Conservation (phyloP, 805 yeast genomes). For the Pichia cabralensis region DNA sequence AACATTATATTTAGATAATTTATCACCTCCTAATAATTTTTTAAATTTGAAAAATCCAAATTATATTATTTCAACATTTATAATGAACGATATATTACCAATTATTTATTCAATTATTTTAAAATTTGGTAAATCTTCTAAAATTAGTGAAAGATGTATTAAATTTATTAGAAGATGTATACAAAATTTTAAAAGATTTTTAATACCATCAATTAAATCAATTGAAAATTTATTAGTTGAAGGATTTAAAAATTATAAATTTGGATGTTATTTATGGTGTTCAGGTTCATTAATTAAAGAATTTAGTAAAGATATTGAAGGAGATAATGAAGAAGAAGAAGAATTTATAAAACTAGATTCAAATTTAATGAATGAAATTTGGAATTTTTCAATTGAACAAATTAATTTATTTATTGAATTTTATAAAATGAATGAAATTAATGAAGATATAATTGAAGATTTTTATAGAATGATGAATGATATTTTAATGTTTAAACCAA, state of each 20-base stretch:
- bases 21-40: conserved; percentile 38
- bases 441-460: conserved; percentile 68
- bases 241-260: conserved; percentile 60
- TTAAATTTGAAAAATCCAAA: conserved; percentile 3
- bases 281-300: conserved; percentile 75
- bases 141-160: conserved; percentile 65
- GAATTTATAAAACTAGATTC: conserved; percentile 5
- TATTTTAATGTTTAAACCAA: conserved; percentile 64
- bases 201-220: conserved; percentile 49
- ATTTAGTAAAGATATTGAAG: conserved; percentile 43
- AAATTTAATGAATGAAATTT: conserved; percentile 30
- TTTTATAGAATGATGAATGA: conserved; percentile 75
- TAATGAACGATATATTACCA: conserved; percentile 52
- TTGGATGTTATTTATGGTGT: conserved; percentile 85
- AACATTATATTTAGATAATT: conserved; percentile 46
- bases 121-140: conserved; percentile 47
- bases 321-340: conserved; percentile 17
- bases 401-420: conserved; percentile 42
- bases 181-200: conserved; percentile 47
- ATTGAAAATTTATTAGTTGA: conserved; percentile 57
- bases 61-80: conserved; percentile 33
- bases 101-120: conserved; percentile 36
- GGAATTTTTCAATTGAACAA: conserved; percentile 67
- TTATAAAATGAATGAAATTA: conserved; percentile 17
- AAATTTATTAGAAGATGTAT: conserved; percentile 59